Evolutionary conservation across 2,329 filamentous ascomycete species (phyloP).

Genomic region (Taxawa tesnikishii): DNA sequence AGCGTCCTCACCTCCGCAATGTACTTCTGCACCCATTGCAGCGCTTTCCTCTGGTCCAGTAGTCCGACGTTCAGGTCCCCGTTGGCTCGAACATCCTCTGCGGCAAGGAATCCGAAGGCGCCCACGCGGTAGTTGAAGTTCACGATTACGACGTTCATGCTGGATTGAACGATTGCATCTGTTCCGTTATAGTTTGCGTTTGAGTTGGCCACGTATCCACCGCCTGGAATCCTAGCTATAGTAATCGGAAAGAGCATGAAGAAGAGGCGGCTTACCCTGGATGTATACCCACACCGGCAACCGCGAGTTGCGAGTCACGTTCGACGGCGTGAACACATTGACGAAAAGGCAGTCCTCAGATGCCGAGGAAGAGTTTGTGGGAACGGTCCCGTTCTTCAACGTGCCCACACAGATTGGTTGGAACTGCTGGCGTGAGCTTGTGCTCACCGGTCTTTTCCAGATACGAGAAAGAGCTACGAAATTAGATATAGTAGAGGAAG

Average conservation of each 20-base stretch:
- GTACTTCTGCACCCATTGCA: constrained; percentile 36
- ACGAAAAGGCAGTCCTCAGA: constrained; percentile 27
- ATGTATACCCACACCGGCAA: constrained; percentile 28
- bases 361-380: background rate
- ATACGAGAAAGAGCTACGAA: too few species aligned
- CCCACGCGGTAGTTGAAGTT: constrained; percentile 22
- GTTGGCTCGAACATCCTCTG: constrained; percentile 14
- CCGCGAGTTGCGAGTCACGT: constrained; percentile 18
- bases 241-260: too few species aligned
- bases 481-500: too few species aligned
- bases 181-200: constrained; percentile 23
- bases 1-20: constrained; percentile 15
- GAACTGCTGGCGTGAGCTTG: constrained; percentile 5
- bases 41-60: constrained; percentile 37
- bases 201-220: constrained; percentile 23
- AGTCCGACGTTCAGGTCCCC: constrained; percentile 35
- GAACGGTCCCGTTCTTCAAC: too few species aligned
- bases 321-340: constrained; percentile 24
- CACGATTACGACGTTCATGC: constrained; percentile 23
- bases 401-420: constrained; percentile 5
- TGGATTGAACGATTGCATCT: constrained; percentile 19
- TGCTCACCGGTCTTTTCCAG: too few species aligned
- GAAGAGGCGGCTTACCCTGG: too few species aligned
- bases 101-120: constrained; percentile 29
- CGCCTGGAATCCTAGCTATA: too few species aligned